Percentiles rank a stretch among this genome's conserved stretches.
Conservation (phyloP, 2,329 filamentous ascomycete genomes). For the Pseudogymnoascus sp. region DNA sequence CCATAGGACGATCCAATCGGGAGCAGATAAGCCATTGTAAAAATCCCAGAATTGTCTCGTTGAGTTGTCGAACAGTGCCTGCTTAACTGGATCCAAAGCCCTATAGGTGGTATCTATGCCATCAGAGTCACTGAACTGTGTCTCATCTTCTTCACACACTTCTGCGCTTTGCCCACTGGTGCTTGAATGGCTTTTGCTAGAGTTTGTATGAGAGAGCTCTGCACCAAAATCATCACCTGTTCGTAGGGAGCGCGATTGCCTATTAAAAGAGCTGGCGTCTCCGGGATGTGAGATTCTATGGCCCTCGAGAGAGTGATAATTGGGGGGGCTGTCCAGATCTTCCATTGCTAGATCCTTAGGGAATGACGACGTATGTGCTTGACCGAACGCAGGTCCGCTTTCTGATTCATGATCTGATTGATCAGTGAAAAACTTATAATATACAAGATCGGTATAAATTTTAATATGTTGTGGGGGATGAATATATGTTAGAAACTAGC, state of each 20-base stretch:
- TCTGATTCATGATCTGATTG: neutral
- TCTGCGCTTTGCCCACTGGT: neutral
- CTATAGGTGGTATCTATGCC: neutral
- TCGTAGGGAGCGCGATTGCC: neutral
- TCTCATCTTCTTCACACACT: neutral
- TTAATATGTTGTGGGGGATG: neutral
- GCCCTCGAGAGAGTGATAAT: neutral
- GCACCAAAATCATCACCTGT: neutral
- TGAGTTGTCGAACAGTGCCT: neutral
- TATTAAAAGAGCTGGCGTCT: neutral
- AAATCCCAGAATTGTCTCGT: neutral
- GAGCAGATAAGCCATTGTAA: neutral
- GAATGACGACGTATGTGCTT: too few species aligned
- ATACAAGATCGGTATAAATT: neutral
- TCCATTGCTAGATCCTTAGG: too few species aligned
- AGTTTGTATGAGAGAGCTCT: neutral
- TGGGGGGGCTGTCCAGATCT: too few species aligned
- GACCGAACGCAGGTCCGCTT: too few species aligned
- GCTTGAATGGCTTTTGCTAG: neutral
- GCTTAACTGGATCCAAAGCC: neutral
- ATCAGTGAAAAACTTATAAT: neutral
- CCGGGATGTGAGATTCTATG: neutral
- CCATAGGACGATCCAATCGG: neutral
- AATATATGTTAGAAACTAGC: slow-evolving; percentile 17
- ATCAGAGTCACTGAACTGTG: neutral